These are phyloP conservation scores for Prosopis cineraria DNA, from an alignment of 306 rosid species.

Conservation along the genomic window DNA sequence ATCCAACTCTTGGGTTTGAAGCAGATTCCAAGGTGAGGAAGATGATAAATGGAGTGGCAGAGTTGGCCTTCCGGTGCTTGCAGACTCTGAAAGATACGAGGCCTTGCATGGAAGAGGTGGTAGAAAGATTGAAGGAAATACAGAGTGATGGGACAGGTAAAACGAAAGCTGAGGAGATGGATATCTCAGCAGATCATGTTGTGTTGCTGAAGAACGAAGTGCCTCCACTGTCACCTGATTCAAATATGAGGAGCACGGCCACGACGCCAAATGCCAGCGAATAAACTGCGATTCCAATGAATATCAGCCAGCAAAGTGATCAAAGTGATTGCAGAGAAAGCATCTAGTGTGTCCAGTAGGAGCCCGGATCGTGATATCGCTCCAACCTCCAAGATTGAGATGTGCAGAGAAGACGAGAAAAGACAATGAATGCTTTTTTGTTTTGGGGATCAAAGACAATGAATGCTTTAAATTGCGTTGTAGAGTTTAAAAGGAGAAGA, in stretches of 20 bases:
- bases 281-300: background rate
- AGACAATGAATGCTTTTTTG: too few relatives aligned
- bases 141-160: conserved; percentile 38
- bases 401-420: too few relatives aligned
- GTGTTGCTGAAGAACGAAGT: conserved; percentile 50
- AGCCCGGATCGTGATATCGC: background rate
- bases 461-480: too few relatives aligned
- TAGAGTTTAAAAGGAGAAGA: too few relatives aligned
- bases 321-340: background rate
- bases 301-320: background rate
- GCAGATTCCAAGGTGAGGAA: conserved; percentile 50
- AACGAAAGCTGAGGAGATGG: conserved; percentile 45
- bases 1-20: conserved; percentile 62
- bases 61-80: conserved; percentile 82
- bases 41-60: conserved; percentile 71
- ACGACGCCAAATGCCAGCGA: background rate
- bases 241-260: conserved; percentile 33
- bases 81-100: conserved; percentile 66
- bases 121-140: conserved; percentile 50
- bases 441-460: too few relatives aligned
- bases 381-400: background rate
- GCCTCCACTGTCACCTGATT: conserved; percentile 59
- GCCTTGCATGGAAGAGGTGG: conserved; percentile 67
- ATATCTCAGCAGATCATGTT: conserved; percentile 43
- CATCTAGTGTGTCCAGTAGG: background rate